phyloP scores from a whole-genome alignment of 2,329 filamentous ascomycete genomes.

The Alternaria novae-zelandiae region DNA sequence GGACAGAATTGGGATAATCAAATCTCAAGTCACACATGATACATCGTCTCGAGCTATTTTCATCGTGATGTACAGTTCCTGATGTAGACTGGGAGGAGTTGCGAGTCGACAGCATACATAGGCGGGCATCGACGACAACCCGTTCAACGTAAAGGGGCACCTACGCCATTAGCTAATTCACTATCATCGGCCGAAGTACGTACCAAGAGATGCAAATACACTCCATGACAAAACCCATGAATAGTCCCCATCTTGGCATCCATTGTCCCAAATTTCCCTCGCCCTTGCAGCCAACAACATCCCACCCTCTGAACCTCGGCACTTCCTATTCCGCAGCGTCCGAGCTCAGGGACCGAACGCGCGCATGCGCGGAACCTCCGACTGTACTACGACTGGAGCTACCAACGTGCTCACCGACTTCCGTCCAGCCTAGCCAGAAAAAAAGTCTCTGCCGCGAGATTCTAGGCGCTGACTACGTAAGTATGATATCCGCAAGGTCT shows the following conservation, averaged over 20 bases:
- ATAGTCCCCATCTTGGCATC: slow-evolving; percentile 2
- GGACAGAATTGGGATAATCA: neutral
- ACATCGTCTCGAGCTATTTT: too few relatives aligned
- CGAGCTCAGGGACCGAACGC: slow-evolving; percentile 11
- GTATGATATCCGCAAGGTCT: slow-evolving; percentile 34
- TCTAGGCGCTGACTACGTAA: slow-evolving; percentile 16
- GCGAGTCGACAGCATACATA: neutral
- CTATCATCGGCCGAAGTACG: neutral
- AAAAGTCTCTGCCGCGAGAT: slow-evolving; percentile 15
- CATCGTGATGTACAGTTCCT: neutral
- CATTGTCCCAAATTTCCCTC: neutral
- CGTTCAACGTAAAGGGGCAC: neutral
- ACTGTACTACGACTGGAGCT: too few relatives aligned
- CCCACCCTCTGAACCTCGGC: slow-evolving; percentile 19
- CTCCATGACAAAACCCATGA: neutral
- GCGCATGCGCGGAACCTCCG: slow-evolving; percentile 7
- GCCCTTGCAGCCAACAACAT: slow-evolving; percentile 9
- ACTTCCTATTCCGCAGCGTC: slow-evolving; percentile 13
- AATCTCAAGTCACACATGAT: neutral
- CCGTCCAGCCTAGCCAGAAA: slow-evolving; percentile 3
- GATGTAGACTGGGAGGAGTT: neutral
- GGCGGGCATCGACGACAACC: neutral
- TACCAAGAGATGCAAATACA: neutral
- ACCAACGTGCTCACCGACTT: slow-evolving; percentile 17
- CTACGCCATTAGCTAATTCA: neutral